These are phyloP conservation scores for Mycena sanguinolenta DNA, from an alignment of 768 basidiomycete species.

Conservation along the genomic window DNA sequence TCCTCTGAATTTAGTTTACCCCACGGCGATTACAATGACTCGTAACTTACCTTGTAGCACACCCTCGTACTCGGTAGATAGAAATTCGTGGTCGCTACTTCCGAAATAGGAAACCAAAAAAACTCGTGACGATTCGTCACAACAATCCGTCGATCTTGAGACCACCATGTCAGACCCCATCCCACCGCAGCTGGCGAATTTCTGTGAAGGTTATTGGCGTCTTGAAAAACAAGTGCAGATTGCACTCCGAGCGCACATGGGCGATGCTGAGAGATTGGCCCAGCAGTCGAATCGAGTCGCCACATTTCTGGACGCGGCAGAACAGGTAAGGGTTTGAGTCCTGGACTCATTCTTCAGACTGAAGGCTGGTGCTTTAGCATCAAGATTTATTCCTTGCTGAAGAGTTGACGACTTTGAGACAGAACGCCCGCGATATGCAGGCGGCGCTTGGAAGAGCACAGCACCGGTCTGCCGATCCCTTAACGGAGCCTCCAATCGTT, in stretches of 20 bases:
- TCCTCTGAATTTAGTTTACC: conserved; percentile 4
- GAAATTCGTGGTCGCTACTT: too few species aligned
- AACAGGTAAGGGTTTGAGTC: background rate
- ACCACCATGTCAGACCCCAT: too few species aligned
- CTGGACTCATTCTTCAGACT: background rate
- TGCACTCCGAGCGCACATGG: background rate
- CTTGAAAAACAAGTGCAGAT: background rate
- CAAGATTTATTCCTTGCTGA: background rate
- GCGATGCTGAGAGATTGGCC: background rate
- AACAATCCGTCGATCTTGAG: too few species aligned
- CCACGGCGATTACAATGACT: background rate
- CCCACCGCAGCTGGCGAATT: background rate
- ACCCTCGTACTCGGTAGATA: too few species aligned
- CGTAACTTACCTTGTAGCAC: too few species aligned
- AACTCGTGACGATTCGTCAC: too few species aligned
- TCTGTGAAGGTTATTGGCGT: background rate
- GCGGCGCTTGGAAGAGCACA: background rate
- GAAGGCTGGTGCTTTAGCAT: background rate
- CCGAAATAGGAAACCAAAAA: background rate
- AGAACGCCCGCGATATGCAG: background rate
- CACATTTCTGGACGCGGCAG: background rate
- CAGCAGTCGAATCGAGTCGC: background rate
- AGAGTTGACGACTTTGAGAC: background rate
- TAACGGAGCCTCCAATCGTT: background rate
- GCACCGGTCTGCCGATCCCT: background rate